A percentile compares a stretch with the other conserved stretches of the same genome.
phyloP scores from a whole-genome alignment of 2,329 filamentous ascomycete species.

The Trichoderma sp. region DNA sequence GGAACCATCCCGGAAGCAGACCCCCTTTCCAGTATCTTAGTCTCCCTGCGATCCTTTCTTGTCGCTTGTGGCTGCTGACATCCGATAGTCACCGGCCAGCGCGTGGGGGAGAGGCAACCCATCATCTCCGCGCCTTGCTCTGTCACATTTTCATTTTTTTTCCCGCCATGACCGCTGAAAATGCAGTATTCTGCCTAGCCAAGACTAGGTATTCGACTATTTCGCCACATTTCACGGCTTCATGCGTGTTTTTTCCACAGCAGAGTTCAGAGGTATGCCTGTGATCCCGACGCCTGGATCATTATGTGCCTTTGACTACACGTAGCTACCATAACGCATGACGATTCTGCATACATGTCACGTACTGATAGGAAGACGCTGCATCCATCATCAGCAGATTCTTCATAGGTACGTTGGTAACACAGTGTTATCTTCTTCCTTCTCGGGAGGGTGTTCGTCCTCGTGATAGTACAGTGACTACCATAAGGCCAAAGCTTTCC shows the following conservation, averaged over 20 bases:
- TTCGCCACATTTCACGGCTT: background rate
- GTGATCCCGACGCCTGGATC: background rate
- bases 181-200: background rate
- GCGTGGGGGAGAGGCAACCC: background rate
- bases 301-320: background rate
- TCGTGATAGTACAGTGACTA: conserved; percentile 1
- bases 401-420: background rate
- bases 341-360: background rate
- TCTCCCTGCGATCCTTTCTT: background rate
- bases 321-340: background rate
- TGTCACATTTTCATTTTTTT: background rate
- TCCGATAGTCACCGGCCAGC: background rate
- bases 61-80: background rate
- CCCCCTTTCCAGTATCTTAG: background rate
- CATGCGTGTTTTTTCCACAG: background rate
- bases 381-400: background rate
- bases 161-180: background rate
- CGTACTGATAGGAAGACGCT: background rate
- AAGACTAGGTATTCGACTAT: background rate
- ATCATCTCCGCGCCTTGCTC: background rate
- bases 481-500: conserved; percentile 7
- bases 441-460: background rate
- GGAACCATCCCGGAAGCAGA: background rate
- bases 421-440: background rate
- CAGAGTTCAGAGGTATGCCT: too few species aligned